phyloP scores from a whole-genome alignment of 257 asterid species.

The Solanum ossicruentum region DNA sequence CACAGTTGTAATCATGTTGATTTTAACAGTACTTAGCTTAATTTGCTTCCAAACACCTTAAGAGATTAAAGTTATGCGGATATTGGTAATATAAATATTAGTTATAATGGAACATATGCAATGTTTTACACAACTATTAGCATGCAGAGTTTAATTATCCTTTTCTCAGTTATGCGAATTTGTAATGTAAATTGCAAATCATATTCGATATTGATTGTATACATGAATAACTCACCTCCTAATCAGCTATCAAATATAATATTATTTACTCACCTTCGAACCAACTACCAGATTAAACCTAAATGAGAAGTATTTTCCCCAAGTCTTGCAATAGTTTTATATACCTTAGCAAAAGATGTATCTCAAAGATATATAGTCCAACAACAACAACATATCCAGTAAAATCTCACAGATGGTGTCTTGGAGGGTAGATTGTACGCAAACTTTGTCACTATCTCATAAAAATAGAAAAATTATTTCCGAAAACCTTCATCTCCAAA shows the following conservation, averaged over 20 bases:
- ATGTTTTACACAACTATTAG: not conserved
- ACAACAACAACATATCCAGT: too few relatives aligned
- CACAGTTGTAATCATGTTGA: not conserved
- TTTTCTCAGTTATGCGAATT: not conserved
- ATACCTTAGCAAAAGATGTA: not conserved
- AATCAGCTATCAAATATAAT: not conserved
- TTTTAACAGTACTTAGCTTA: not conserved
- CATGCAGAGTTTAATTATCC: not conserved
- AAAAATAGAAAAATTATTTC: too few relatives aligned
- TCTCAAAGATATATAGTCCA: not conserved
- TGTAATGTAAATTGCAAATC: not conserved
- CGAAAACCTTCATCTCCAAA: too few relatives aligned
- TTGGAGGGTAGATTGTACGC: too few relatives aligned
- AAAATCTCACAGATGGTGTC: too few relatives aligned
- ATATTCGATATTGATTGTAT: not conserved
- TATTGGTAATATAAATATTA: too few relatives aligned
- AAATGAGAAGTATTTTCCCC: not conserved
- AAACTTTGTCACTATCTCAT: too few relatives aligned
- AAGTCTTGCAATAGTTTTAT: not conserved
- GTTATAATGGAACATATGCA: too few relatives aligned
- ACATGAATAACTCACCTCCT: not conserved
- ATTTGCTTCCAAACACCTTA: too few relatives aligned
- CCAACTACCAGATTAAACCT: not conserved
- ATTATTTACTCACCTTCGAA: not conserved
- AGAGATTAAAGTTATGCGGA: too few relatives aligned